These are phyloP conservation scores for Aspergillus nomiae DNA, from an alignment of 2,329 filamentous ascomycete species.

Conservation along the genomic window DNA sequence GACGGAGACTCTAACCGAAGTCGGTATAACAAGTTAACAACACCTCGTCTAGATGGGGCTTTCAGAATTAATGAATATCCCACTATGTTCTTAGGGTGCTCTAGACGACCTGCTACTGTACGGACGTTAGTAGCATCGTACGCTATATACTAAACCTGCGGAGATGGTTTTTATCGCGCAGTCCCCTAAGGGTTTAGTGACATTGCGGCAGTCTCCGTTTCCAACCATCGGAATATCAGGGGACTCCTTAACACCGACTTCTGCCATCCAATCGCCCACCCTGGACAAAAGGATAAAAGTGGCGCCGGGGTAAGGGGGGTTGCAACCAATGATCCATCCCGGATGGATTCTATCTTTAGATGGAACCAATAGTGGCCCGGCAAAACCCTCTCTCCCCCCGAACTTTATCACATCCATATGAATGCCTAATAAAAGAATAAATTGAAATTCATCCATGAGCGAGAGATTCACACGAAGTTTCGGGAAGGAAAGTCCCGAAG, in stretches of 20 bases:
- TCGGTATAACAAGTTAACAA: slow-evolving; percentile 1
- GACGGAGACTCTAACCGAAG: slow-evolving; percentile 5
- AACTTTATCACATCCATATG: slow-evolving; percentile 1
- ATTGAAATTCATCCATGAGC: not conserved
- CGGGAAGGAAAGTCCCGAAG: not conserved
- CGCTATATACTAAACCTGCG: not conserved
- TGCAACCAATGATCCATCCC: not conserved
- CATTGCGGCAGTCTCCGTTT: not conserved
- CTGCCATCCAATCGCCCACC: slow-evolving; percentile 4
- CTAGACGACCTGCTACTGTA: slow-evolving; percentile 4
- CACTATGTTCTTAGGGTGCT: slow-evolving; percentile 2
- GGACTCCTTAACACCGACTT: not conserved
- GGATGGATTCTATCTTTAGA: slow-evolving; percentile 29
- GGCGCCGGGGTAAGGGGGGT: not conserved
- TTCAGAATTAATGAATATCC: not conserved
- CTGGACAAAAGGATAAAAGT: slow-evolving; percentile 12
- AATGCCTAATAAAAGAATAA: not conserved
- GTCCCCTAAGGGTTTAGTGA: not conserved
- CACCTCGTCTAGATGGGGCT: not conserved
- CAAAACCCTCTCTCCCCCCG: not conserved
- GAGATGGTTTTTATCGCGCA: not conserved
- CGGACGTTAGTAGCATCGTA: slow-evolving; percentile 1
- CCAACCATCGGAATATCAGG: slow-evolving; percentile 2
- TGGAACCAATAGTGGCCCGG: slow-evolving; percentile 9
- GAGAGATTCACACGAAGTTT: not conserved